Evolutionary conservation across 441 rosid genomes (phyloP).

Genomic region (Populus hybrid): DNA sequence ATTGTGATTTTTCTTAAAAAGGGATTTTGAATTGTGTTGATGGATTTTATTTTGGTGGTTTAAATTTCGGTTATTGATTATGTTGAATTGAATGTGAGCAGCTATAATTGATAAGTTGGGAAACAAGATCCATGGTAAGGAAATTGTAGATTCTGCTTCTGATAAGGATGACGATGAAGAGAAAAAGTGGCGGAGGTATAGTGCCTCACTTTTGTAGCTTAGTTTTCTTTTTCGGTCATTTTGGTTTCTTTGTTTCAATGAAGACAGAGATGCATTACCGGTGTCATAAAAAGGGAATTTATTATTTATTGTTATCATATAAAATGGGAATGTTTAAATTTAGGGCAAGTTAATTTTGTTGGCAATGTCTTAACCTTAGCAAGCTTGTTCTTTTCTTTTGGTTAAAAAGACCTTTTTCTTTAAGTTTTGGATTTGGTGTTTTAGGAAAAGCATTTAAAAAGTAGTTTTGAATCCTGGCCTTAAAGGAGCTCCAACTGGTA

Average conservation of each 20-base stretch:
- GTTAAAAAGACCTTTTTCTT: not conserved
- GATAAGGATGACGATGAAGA: constrained; percentile 49
- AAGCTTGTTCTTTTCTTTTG: not conserved
- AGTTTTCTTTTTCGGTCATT: not conserved
- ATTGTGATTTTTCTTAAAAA: not conserved
- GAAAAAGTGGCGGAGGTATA: constrained; percentile 72
- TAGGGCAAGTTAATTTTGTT: not conserved
- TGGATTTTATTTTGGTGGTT: not conserved
- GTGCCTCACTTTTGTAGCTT: constrained; percentile 1
- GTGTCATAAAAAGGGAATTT: not conserved
- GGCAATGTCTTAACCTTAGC: not conserved
- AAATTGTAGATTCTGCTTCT: constrained; percentile 23
- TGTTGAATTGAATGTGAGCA: constrained; percentile 25
- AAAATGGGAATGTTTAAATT: not conserved
- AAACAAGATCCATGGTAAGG: constrained; percentile 48
- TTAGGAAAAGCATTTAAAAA: not conserved
- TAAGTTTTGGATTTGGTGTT: not conserved
- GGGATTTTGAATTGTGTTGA: not conserved
- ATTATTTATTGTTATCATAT: not conserved
- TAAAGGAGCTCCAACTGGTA: not conserved
- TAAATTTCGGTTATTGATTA: not conserved
- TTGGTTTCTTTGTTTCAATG: not conserved
- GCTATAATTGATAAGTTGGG: constrained; percentile 60
- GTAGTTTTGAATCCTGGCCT: not conserved
- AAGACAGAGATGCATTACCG: not conserved